Evolutionary conservation across 352 stramenopile species (phyloP).

Genomic region (Phytophthora ramorum): DNA sequence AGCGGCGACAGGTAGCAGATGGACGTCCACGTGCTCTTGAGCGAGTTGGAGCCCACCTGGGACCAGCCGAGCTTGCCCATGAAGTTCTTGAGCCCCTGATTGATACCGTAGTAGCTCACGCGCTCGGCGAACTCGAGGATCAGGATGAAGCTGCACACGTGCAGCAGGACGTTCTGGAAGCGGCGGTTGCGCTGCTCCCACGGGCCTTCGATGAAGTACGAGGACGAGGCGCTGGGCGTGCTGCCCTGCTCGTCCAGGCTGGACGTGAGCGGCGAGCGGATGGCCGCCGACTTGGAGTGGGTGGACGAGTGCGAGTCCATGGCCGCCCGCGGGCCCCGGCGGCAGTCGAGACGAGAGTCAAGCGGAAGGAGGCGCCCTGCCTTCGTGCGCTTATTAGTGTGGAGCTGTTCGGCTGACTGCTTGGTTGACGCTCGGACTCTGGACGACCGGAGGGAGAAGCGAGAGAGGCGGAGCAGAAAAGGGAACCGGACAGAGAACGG

Average conservation of each 20-base stretch:
- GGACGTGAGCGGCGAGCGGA: slow-evolving; percentile 46
- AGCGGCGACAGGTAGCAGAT: slow-evolving; percentile 88
- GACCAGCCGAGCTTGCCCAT: slow-evolving; percentile 79
- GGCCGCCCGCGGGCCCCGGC: slow-evolving; percentile 4
- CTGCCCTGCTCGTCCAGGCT: slow-evolving; percentile 45
- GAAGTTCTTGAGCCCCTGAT: slow-evolving; percentile 90
- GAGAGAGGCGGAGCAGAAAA: slow-evolving; percentile 29
- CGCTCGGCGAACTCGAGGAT: slow-evolving; percentile 88
- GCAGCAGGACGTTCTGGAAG: slow-evolving; percentile 85
- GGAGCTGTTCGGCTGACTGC: background rate
- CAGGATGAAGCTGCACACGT: slow-evolving; percentile 89
- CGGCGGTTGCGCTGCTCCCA: slow-evolving; percentile 81
- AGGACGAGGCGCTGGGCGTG: slow-evolving; percentile 62
- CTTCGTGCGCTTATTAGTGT: background rate
- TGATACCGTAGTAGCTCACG: slow-evolving; percentile 90
- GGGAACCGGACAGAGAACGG: slow-evolving; percentile 13
- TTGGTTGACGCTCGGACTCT: slow-evolving; percentile 9
- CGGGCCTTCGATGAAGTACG: slow-evolving; percentile 77
- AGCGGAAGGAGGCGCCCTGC: background rate
- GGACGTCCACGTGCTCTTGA: slow-evolving; percentile 91
- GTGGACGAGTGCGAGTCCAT: slow-evolving; percentile 59
- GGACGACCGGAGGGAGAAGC: slow-evolving; percentile 7
- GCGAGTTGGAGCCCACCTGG: slow-evolving; percentile 83
- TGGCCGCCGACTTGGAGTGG: slow-evolving; percentile 54
- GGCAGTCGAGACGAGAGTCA: background rate